Evolutionary conservation across 1,284 basidiomycete species (phyloP).

Genomic region (Uromyces viciae-fabae): DNA sequence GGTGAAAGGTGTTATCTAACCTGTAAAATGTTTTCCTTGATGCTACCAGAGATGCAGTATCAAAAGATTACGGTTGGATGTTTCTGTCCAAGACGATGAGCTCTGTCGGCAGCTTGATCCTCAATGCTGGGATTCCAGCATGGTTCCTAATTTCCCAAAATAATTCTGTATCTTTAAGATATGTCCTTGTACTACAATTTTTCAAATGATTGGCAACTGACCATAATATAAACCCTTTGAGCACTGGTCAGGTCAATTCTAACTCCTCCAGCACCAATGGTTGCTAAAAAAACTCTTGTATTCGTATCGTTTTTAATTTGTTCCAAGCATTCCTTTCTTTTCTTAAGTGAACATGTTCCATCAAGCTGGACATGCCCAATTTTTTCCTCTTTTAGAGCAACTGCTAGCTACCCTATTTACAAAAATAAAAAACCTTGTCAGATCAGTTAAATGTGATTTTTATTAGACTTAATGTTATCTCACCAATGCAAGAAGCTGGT

Average conservation of each 20-base stretch:
- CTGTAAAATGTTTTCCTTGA: slow-evolving; percentile 63
- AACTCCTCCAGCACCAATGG: slow-evolving; percentile 89
- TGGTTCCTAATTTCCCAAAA: slow-evolving; percentile 63
- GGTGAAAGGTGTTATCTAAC: too few relatives aligned
- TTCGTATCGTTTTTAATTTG: slow-evolving; percentile 72
- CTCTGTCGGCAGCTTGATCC: slow-evolving; percentile 65
- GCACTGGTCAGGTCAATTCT: slow-evolving; percentile 60
- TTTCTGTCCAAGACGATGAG: slow-evolving; percentile 81
- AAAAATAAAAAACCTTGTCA: too few relatives aligned
- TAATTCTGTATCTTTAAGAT: not conserved
- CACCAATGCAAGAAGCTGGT: too few relatives aligned
- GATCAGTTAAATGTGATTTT: too few relatives aligned
- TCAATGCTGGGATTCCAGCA: slow-evolving; percentile 65
- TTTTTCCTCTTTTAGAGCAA: too few relatives aligned
- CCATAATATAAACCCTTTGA: slow-evolving; percentile 52
- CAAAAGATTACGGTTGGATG: slow-evolving; percentile 83
- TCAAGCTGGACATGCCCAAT: too few relatives aligned
- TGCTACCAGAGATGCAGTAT: slow-evolving; percentile 86
- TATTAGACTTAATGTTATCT: too few relatives aligned
- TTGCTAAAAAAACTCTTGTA: slow-evolving; percentile 82
- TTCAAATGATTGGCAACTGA: not conserved
- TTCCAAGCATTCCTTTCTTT: slow-evolving; percentile 69
- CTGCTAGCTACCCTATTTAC: too few relatives aligned
- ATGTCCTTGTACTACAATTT: not conserved
- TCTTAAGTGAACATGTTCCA: slow-evolving; percentile 84